Evolutionary conservation across 2,329 filamentous ascomycete species (phyloP), one percentile per base, ranked within the genome.

Genomic region (Sclerotinia spermophila): DNA sequence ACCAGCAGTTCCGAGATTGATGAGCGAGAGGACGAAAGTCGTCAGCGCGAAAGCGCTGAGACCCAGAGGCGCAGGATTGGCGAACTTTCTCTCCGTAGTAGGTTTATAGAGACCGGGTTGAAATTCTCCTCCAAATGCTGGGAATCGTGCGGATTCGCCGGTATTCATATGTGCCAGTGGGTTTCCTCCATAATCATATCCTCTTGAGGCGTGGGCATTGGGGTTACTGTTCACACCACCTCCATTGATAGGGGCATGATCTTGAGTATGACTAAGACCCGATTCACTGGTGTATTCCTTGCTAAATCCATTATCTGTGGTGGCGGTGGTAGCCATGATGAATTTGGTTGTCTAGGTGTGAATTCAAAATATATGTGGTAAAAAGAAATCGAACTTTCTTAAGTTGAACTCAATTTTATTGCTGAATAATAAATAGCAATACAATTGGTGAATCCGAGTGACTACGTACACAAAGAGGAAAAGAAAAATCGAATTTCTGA

Each of bases 31-130:
- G 51, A 89, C 82, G 79, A 89, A 89, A 30, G 87, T 89, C 62
- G 87, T 89, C 74, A 89, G 80, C 60, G 87, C 87, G 82, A 89
- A 89, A 78, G 86, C 87, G 71, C 81, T 83, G 71, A 89, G 81
- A 72, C 87, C 87, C 51, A 89, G 81, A 67, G 87, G 87, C 64
- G 85, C 87, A 11, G 87, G 87, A 76, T 89, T 89, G 78, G 81
- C 87, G 76, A 89, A 84, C 77, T 86, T 85, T 76, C 85, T 83
- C 33, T 79, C 74, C 72, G 83, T 82, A 73, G 84, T 83, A 21
- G 83, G 80, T 75, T 83, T 84, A 81, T 87, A 87, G 68, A 86
- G 82, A 83, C 86, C 86, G 42, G 86, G 86, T 79, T 88, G 85
- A 79, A 87, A 86, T 75, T 86, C 85, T 81, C 86, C 86, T 74